A percentile compares a stretch with the other conserved stretches of the same genome.
phyloP scores from a whole-genome alignment of 2,329 filamentous ascomycete genomes.

The Apiospora saccharicola region DNA sequence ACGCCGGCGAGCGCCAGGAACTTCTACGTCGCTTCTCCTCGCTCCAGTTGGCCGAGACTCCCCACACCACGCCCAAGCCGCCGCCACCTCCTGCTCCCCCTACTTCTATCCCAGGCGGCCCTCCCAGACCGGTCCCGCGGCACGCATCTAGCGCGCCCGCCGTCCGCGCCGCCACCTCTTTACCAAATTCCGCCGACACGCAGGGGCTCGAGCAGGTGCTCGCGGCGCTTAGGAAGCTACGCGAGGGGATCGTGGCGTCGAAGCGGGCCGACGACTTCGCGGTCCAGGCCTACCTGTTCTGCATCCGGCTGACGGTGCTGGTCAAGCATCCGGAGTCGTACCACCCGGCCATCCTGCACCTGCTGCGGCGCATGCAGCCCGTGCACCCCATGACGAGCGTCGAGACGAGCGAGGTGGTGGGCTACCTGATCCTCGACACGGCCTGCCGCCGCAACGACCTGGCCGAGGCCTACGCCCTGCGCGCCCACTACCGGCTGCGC shows the following conservation, averaged over 20 bases:
- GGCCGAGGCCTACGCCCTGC: conserved; percentile 73
- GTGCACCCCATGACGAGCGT: conserved; percentile 71
- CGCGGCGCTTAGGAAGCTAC: conserved; percentile 86
- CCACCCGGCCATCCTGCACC: conserved; percentile 82
- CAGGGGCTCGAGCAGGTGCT: conserved; percentile 78
- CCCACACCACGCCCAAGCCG: conserved; percentile 28
- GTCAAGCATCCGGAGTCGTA: conserved; percentile 87
- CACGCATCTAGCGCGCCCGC: conserved; percentile 29
- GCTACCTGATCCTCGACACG: conserved; percentile 85
- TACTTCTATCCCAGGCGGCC: conserved; percentile 27
- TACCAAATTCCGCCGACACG: conserved; percentile 49
- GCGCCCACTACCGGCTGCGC: conserved; percentile 65
- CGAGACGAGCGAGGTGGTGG: conserved; percentile 80
- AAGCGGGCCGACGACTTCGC: conserved; percentile 81
- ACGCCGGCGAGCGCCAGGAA: conserved; percentile 73
- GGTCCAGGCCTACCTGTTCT: conserved; percentile 90
- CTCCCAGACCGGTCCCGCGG: conserved; percentile 29
- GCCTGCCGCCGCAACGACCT: conserved; percentile 84
- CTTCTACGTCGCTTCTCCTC: conserved; percentile 79
- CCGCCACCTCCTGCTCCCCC: background rate
- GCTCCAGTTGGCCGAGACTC: conserved; percentile 52
- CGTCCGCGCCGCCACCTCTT: conserved; percentile 24
- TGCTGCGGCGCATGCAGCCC: conserved; percentile 76
- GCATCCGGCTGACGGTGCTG: conserved; percentile 83
- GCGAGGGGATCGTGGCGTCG: conserved; percentile 86